Evolutionary conservation across 495 filamentous ascomycete genomes (phyloP).

Genomic region (Xylaria cubensis): DNA sequence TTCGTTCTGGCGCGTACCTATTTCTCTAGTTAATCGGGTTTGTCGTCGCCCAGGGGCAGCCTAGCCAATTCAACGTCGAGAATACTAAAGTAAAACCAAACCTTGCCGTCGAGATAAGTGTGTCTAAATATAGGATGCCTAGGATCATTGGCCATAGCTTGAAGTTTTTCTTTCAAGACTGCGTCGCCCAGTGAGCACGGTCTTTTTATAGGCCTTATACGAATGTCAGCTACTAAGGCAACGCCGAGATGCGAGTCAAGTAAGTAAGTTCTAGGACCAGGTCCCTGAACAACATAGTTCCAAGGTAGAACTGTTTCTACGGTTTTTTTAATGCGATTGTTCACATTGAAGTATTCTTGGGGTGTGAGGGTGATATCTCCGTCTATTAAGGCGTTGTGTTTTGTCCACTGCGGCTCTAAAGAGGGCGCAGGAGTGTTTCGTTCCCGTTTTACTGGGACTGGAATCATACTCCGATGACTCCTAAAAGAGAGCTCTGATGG

Average conservation of each 20-base stretch:
- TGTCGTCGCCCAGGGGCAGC: background rate
- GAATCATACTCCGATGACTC: background rate
- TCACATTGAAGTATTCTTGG: slow-evolving; percentile 28
- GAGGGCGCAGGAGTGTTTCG: background rate
- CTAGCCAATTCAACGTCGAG: background rate
- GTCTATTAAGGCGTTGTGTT: slow-evolving; percentile 26
- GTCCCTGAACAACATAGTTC: slow-evolving; percentile 21
- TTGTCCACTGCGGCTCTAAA: slow-evolving; percentile 5
- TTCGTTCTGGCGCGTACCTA: background rate
- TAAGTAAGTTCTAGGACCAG: slow-evolving; percentile 27
- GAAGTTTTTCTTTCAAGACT: background rate
- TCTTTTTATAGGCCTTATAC: background rate
- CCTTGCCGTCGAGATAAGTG: background rate
- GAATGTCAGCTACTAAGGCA: slow-evolving; percentile 21
- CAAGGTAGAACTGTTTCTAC: slow-evolving; percentile 21
- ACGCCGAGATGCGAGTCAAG: slow-evolving; percentile 27
- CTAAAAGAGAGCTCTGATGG: background rate
- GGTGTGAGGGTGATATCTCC: slow-evolving; percentile 7
- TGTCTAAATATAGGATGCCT: background rate
- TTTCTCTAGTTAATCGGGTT: background rate
- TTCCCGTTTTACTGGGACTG: background rate
- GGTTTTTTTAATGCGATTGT: slow-evolving; percentile 30
- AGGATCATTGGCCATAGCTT: background rate
- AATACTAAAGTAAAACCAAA: slow-evolving; percentile 23
- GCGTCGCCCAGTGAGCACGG: slow-evolving; percentile 9